Base-by-base conservation (phyloP, 805 yeast genomes). In the Starmerella scarabaei region DNA sequence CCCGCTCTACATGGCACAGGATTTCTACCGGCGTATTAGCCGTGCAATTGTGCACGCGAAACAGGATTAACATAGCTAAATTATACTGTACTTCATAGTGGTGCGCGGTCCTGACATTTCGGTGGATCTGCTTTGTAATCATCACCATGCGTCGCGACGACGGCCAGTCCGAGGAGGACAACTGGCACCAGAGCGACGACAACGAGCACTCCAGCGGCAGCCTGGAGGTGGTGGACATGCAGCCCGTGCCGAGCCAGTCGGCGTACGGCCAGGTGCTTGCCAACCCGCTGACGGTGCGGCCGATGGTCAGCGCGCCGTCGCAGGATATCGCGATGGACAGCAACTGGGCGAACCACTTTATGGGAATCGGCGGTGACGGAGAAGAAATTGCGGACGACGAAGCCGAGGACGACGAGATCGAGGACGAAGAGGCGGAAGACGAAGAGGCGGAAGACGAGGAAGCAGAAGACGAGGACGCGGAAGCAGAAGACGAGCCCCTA, bases 1-100 rank as follows among this genome's bases (percentile, higher is more conserved):
- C 35, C 93, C 93, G 3, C 54, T 66, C 16, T 51, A 60, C 26
- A 72, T 83, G 65, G 56, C 70, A 53, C 38, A 68, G 16, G 82
- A 78, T 36, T 52, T 51, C 37, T 42, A 37, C 31, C 2, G 21
- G 19, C 47, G 64, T 2, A 48, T 58, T 15, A 7, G 11, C 34
- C 51, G 3, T 48, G 49, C 31, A 53, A 50, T n/a, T n/a, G n/a
- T n/a, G n/a, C n/a, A n/a, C n/a, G n/a, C n/a, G n/a, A n/a, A n/a
- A n/a, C n/a, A n/a, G n/a, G n/a, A n/a, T n/a, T n/a, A n/a, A n/a
- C n/a, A n/a, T n/a, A n/a, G n/a, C n/a, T n/a, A n/a, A n/a, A n/a
- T n/a, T n/a, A n/a, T n/a, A n/a, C n/a, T n/a, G n/a, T n/a, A n/a
- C n/a, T n/a, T n/a, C n/a, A n/a, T n/a, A n/a, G n/a, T n/a, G n/a